Evolutionary conservation across 495 filamentous ascomycete genomes (phyloP), one percentile per base, ranked within the genome.

Genomic region (Hypoxylon crocopeplum): DNA sequence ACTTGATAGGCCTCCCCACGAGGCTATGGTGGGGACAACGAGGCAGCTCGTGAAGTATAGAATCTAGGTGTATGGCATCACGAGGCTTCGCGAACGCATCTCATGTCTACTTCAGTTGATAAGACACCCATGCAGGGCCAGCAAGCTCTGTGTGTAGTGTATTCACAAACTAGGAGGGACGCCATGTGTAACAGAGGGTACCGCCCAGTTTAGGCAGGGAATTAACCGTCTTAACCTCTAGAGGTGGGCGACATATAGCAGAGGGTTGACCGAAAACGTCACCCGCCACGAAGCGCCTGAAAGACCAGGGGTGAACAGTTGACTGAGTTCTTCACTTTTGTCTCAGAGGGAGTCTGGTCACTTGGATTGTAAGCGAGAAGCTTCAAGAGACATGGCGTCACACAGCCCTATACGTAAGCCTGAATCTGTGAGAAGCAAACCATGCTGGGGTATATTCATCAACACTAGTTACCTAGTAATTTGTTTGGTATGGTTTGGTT

Each of bases 1-100:
- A 29, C 16, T 46, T 44, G 50, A 58, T 49, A 50, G 55, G 48
- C 49, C 55, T 59, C 61, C 48, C 30, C 61, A 56, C 55, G 61
- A 64, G 61, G 61, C 61, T 64, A 56, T 49, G 55, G 55, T 58
- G 39, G 38, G 55, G 33, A 41, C 7, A 5, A 17, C 15, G 44
- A 36, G 25, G 32, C 20, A 54, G 38, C 36, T 45, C 50, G 51
- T 51, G 55, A 50, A 56, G 55, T 58, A 41, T 39, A 58, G 47
- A 55, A 47, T 47, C 45, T 46, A 56, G 17, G 39, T 30, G 22
- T 36, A 39, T 40, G 30, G 17, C 46, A 51, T 64, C 61, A 64
- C 61, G 61, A 37, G 61, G 61, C 49, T 27, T 44, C 25, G 38
- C 5, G 8, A 16, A 19, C 30, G 11, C 50, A 48, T 32, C 61